Base-by-base conservation (phyloP, 1,284 basidiomycete genomes). In the Marasmius tenuissimus region DNA sequence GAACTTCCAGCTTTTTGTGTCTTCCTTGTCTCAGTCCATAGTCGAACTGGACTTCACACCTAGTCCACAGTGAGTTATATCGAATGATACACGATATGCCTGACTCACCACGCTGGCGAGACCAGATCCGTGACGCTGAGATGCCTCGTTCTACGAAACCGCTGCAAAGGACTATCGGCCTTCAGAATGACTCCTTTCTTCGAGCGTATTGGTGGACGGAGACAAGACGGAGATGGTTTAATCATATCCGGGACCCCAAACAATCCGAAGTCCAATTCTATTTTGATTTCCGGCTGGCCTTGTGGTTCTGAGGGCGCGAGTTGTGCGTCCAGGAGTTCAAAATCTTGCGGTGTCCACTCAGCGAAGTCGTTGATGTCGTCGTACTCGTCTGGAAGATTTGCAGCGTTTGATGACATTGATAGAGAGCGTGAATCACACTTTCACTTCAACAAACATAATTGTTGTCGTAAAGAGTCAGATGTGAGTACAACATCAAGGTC, bases 31-130 rank as follows among this genome's bases (percentile, higher is more conserved):
- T 81, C 34, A 92, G 76, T 2, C 87, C 84, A 68, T 93, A 93
- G 64, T 92, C 89, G 69, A 84, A 87, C 70, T 94, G 92, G 59
- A 94, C 79, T 68, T 91, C 89, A 68, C 89, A 91, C 89, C 89
- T 91, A 63, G 51, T 34, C 22, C 54, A 63, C 22, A 42, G 42
- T 33, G 38, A 20, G 16, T 39, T 42, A 61, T 59, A 18, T 39
- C 45, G 47, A 47, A 48, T 35, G 20, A 9, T 2, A 48, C 4
- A 47, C 7, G 45, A 34, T 38, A 61, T 18, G 50, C 20, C 6
- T 16, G 40, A 60, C 80, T 60, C 72, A 88, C 89, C 88, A 91
- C 6, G 78, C 66, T 22, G 80, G 79, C 33, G 75, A 73, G 40
- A 80, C 76, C 20, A 86, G 69, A 66, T 86, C 85, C 0, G 83